Evolutionary conservation across 1,284 basidiomycete genomes (phyloP), one percentile per base, ranked within the genome.

Genomic region (Trichosporon inkin): DNA sequence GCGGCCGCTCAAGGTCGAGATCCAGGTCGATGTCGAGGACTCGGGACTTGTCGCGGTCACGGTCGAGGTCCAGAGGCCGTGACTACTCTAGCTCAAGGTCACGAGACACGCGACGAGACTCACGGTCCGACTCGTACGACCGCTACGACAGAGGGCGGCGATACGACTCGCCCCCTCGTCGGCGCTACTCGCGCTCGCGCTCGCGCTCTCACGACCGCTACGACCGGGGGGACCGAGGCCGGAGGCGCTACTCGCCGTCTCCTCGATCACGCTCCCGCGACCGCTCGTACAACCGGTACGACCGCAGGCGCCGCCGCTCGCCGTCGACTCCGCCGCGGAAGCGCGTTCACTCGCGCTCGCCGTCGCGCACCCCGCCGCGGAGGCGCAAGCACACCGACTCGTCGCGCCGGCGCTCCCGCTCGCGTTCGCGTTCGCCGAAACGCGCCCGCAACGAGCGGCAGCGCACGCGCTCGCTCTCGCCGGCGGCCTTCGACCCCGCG

Each of bases 401-500:
- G n/a, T n/a, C n/a, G n/a, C n/a, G n/a, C n/a, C n/a, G n/a, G 14
- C n/a, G 57, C 16, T 60, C 60, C 11, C 53, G 58, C 16, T 55
- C 53, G 16, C 36, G 22, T 16, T 44, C 57, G 6, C 52, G 56
- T 11, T 55, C 60, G 11, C 52, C 52, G 13, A 54, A 58, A 34
- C 62, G 51, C 17, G 20, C n/a, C n/a, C n/a, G n/a, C n/a, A n/a
- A n/a, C n/a, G 36, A 38, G 16, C 36, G 36, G 13, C 6, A 49
- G 44, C 44, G 35, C 56, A 58, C 28, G 32, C 53, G 3, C n/a
- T 62, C 17, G 58, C 44, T 49, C 14, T 49, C 44, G 2, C 44
- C 44, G 6, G 44, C 22, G 2, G 44, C 44, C 22, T 49, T 49
- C 16, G 44, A 49, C 24, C 64, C 39, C 47, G 56, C 62, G 53